Evolutionary conservation across 768 basidiomycete species (phyloP).

Genomic region (Sistotremastrum suecicum): DNA sequence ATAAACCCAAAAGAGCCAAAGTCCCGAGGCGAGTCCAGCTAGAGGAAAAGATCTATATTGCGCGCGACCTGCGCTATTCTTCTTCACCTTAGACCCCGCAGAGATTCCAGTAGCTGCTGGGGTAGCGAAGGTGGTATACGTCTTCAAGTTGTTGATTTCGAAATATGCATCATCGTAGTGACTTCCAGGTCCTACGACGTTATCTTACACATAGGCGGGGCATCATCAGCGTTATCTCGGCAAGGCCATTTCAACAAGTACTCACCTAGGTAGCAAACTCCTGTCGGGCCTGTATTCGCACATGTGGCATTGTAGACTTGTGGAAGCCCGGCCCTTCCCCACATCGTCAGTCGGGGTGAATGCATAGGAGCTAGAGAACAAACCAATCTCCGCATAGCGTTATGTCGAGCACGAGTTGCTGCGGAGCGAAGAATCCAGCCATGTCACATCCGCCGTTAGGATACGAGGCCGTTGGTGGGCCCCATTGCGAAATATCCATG

Average conservation of each 20-base stretch:
- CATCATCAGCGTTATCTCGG: too few species aligned
- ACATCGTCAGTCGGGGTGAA: background rate
- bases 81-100: too few species aligned
- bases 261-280: constrained; percentile 16
- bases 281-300: constrained; percentile 20
- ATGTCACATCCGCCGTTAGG: constrained; percentile 30
- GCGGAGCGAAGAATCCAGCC: constrained; percentile 28
- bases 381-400: constrained; percentile 39
- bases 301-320: constrained; percentile 30
- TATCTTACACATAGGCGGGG: constrained; percentile 17
- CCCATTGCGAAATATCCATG: constrained; percentile 28
- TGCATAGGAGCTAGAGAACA: constrained; percentile 5
- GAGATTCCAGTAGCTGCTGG: too few species aligned
- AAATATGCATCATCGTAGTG: constrained; percentile 49
- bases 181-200: constrained; percentile 39
- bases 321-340: constrained; percentile 34
- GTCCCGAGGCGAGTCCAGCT: too few species aligned
- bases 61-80: too few species aligned
- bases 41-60: too few species aligned
- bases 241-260: background rate
- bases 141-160: constrained; percentile 51
- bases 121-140: constrained; percentile 27
- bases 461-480: constrained; percentile 30
- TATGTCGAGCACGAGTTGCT: constrained; percentile 40
- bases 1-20: too few species aligned